Conservation (phyloP, 2,329 filamentous ascomycete genomes). For the Aspergillus ochraceoroseus region DNA sequence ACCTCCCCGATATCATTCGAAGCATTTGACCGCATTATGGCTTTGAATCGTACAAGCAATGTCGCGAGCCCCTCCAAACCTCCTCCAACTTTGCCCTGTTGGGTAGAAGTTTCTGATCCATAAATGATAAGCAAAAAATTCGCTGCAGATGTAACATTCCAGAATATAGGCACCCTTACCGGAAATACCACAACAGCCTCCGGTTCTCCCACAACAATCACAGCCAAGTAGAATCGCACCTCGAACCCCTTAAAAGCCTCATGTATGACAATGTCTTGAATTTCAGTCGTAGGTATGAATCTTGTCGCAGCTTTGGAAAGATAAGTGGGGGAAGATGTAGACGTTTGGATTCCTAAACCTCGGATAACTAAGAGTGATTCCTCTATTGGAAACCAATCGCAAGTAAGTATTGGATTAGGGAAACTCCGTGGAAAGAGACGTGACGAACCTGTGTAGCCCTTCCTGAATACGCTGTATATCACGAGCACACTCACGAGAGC, state of each 20-base stretch:
- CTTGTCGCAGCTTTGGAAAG: slow-evolving; percentile 59
- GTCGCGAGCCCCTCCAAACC: slow-evolving; percentile 82
- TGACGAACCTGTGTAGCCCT: slow-evolving; percentile 50
- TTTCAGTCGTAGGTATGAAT: slow-evolving; percentile 85
- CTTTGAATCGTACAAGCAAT: slow-evolving; percentile 71
- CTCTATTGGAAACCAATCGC: slow-evolving; percentile 47
- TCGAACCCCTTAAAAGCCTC: slow-evolving; percentile 92
- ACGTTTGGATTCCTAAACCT: slow-evolving; percentile 86
- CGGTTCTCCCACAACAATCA: slow-evolving; percentile 83
- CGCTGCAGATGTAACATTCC: background rate
- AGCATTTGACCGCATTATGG: slow-evolving; percentile 31
- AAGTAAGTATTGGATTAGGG: slow-evolving; percentile 16
- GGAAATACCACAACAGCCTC: slow-evolving; percentile 95
- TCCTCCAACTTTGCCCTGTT: slow-evolving; percentile 69
- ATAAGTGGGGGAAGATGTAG: slow-evolving; percentile 64
- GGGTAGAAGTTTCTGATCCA: slow-evolving; percentile 60
- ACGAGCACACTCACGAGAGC: slow-evolving; percentile 37
- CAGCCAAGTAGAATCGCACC: slow-evolving; percentile 80
- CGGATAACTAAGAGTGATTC: slow-evolving; percentile 86
- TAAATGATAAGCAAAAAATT: slow-evolving; percentile 5
- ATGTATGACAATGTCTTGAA: slow-evolving; percentile 89
- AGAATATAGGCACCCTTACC: slow-evolving; percentile 38
- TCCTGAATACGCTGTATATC: slow-evolving; percentile 45
- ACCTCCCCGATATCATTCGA: too few species aligned
- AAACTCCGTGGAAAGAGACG: background rate